Base-by-base conservation (phyloP, 345 rosid genomes). In the Populus pruinosa region DNA sequence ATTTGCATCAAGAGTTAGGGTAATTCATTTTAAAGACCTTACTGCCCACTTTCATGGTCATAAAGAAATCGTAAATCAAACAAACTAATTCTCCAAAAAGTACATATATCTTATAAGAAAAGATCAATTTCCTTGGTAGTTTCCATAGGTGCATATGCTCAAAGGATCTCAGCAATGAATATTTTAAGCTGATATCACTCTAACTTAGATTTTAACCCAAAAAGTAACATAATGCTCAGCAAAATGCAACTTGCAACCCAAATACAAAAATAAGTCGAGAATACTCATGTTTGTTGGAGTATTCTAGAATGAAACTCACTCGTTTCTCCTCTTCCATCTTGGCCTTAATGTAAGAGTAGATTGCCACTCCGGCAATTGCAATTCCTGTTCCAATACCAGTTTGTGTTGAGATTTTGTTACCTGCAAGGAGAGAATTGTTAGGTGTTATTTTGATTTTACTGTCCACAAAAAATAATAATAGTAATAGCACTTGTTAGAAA, bases 321-420 rank as follows among this genome's bases (percentile, higher is more conserved):
- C 86, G 87, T 86, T 91, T 95, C 88, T 91, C 97, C 80, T 95
- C 99, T 84, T 95, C 98, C 73, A 93, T 85, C 88, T 86, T 91
- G 77, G 99, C 98, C 87, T 95, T 95, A 74, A 93, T 90, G 85
- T 82, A 43, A 36, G 98, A 95, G 91, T 95, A 93, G 49, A 87
- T 65, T 43, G 97, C 98, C 49, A 95, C 97, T 67, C 98, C 97
- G 76, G 90, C 92, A 82, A 96, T 96, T 29, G 99, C 99, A 76
- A 96, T 87, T 76, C 16, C 67, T 44, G 96, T 93, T 74, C 99
- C 98, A 43, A 96, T 91, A 50, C 93, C 98, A 36, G 98, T 96
- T 79, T 93, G 98, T 70, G 91, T 88, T 71, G 98, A 91, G 62
- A 93, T 96, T 88, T 88, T 93, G 90, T 96, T 96, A 67, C 98